phyloP scores from a whole-genome alignment of 176 grass and related monocot genomes.

The Phyllostachys edulis region DNA sequence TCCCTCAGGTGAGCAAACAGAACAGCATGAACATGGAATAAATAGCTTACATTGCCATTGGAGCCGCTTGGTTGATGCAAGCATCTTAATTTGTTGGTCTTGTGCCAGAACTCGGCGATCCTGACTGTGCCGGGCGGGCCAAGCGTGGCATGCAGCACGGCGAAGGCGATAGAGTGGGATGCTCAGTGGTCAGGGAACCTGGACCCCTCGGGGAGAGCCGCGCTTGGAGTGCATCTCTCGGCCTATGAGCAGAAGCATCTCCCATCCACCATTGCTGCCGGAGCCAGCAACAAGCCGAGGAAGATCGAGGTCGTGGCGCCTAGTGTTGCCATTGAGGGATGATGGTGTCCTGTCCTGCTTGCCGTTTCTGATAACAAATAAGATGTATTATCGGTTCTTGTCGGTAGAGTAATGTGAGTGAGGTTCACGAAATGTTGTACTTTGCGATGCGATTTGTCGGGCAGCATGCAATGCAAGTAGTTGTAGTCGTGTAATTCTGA shows the following conservation, averaged over 20 bases:
- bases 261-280: background rate
- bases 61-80: background rate
- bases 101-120: background rate
- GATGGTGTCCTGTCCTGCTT: slow-evolving; percentile 8
- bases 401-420: background rate
- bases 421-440: background rate
- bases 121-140: background rate
- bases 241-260: slow-evolving; percentile 39
- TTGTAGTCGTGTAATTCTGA: background rate
- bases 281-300: slow-evolving; percentile 40
- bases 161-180: slow-evolving; percentile 55
- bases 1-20: background rate
- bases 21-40: background rate
- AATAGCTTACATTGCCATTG: background rate
- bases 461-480: background rate
- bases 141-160: slow-evolving; percentile 33
- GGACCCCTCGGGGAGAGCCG: slow-evolving; percentile 37
- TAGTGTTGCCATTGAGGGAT: slow-evolving; percentile 35
- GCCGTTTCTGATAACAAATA: slow-evolving; percentile 27
- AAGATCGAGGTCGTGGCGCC: slow-evolving; percentile 15
- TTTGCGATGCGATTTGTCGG: background rate
- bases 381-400: background rate
- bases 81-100: background rate
- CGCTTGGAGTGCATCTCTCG: slow-evolving; percentile 53
- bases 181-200: too few relatives aligned